Evolutionary conservation across 345 rosid species (phyloP).

Genomic region (Hypericum perforatum): DNA sequence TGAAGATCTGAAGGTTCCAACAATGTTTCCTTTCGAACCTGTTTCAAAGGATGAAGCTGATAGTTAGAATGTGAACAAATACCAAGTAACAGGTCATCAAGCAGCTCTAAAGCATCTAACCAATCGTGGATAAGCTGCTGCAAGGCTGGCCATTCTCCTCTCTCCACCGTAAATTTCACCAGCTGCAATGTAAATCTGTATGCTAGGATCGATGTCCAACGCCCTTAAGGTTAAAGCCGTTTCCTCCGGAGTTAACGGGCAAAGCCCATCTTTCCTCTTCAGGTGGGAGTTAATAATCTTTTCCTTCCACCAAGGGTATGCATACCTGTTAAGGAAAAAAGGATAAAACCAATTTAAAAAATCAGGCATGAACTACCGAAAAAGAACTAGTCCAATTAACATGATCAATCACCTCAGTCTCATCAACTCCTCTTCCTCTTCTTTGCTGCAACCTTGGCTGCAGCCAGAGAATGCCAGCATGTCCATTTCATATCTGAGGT

Average conservation of each 20-base stretch:
- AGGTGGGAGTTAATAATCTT: slow-evolving; percentile 67
- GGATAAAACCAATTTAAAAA: too few species aligned
- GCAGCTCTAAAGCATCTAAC: slow-evolving; percentile 29
- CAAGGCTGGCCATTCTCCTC: slow-evolving; percentile 61
- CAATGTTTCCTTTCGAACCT: slow-evolving; percentile 77
- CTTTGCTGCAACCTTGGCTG: slow-evolving; percentile 75
- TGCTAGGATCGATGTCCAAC: slow-evolving; percentile 54
- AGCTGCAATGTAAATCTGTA: slow-evolving; percentile 73
- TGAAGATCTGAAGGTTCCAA: slow-evolving; percentile 61
- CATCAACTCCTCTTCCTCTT: slow-evolving; percentile 86
- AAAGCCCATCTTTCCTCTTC: slow-evolving; percentile 77
- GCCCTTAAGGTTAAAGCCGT: slow-evolving; percentile 66
- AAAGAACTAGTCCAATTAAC: neutral
- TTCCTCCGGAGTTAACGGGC: slow-evolving; percentile 90
- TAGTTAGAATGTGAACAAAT: neutral
- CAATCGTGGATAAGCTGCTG: slow-evolving; percentile 57
- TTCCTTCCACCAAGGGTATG: slow-evolving; percentile 96
- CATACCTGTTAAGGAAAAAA: slow-evolving; percentile 42
- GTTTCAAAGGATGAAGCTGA: slow-evolving; percentile 19
- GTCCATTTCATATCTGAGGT: slow-evolving; percentile 98
- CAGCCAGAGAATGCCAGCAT: slow-evolving; percentile 99
- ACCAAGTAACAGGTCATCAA: slow-evolving; percentile 1
- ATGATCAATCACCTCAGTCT: slow-evolving; percentile 64
- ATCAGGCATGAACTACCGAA: neutral
- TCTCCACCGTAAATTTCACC: slow-evolving; percentile 79